These are phyloP conservation scores for Fusarium subglutinans DNA, from an alignment of 2,329 filamentous ascomycete species.

Conservation along the genomic window DNA sequence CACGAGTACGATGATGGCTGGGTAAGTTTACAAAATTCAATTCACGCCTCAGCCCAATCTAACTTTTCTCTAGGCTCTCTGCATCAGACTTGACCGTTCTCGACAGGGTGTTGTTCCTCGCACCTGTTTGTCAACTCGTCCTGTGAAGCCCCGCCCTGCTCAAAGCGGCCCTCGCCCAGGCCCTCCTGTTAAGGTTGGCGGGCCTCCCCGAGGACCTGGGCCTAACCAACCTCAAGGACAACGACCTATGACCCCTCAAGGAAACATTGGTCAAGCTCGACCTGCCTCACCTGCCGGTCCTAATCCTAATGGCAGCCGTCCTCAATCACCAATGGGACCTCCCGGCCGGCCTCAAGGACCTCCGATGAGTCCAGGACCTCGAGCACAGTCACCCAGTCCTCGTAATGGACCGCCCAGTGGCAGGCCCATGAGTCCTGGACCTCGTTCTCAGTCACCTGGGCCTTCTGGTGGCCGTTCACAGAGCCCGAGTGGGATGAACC, in stretches of 20 bases:
- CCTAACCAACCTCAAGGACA: constrained; percentile 27
- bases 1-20: constrained; percentile 99
- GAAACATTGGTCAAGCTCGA: constrained; percentile 39
- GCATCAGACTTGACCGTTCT: constrained; percentile 87
- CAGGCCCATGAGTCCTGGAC: constrained; percentile 53
- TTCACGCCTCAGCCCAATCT: constrained; percentile 28
- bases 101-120: constrained; percentile 93
- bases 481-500: constrained; percentile 54
- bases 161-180: constrained; percentile 60
- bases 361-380: constrained; percentile 52
- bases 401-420: constrained; percentile 41
- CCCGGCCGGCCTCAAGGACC: constrained; percentile 44
- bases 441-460: constrained; percentile 58
- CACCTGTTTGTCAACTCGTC: constrained; percentile 90
- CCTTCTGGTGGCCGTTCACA: constrained; percentile 44
- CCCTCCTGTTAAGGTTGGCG: constrained; percentile 59
- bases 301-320: constrained; percentile 44
- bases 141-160: constrained; percentile 82
- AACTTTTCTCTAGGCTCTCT: constrained; percentile 74
- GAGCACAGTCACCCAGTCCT: constrained; percentile 38
- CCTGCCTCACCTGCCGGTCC: constrained; percentile 51
- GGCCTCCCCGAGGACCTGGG: constrained; percentile 37
- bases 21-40: constrained; percentile 64
- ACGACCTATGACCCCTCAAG: constrained; percentile 49
- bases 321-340: constrained; percentile 49